These are phyloP conservation scores for Berberis thunbergii DNA, from an alignment of 164 flowering plant genomes.

Conservation along the genomic window DNA sequence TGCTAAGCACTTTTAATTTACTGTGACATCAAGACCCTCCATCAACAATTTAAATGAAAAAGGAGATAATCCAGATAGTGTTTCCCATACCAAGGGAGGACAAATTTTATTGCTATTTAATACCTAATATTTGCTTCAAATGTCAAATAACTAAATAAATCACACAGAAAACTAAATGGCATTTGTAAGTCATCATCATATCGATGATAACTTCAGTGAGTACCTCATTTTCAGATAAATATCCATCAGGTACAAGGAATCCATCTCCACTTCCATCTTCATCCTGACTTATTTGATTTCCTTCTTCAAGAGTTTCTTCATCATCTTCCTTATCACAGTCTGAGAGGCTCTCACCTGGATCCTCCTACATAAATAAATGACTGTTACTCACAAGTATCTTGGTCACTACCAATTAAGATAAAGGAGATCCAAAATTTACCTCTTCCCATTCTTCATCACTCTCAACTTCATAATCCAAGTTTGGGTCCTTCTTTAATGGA, in stretches of 20 bases:
- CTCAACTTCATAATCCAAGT: conserved; percentile 82
- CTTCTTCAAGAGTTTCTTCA: conserved; percentile 55
- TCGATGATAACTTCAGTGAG: not conserved
- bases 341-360: conserved; percentile 98
- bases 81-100: too few species aligned
- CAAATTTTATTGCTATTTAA: too few species aligned
- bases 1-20: too few species aligned
- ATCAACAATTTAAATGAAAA: too few species aligned
- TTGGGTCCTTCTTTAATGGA: conserved; percentile 75
- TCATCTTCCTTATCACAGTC: conserved; percentile 89
- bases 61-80: too few species aligned
- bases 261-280: conserved; percentile 93
- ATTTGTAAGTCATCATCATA: too few species aligned
- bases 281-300: conserved; percentile 42
- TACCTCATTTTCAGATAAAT: conserved; percentile 96
- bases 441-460: conserved; percentile 99
- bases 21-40: too few species aligned
- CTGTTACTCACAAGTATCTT: not conserved
- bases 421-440: conserved; percentile 30
- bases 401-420: not conserved
- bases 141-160: too few species aligned
- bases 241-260: conserved; percentile 97
- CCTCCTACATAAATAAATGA: conserved; percentile 50
- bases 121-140: too few species aligned
- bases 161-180: too few species aligned